Percentiles rank a stretch among this genome's conserved stretches.
Conservation (phyloP, 495 filamentous ascomycete species). For the Mytilinidion resinicola region DNA sequence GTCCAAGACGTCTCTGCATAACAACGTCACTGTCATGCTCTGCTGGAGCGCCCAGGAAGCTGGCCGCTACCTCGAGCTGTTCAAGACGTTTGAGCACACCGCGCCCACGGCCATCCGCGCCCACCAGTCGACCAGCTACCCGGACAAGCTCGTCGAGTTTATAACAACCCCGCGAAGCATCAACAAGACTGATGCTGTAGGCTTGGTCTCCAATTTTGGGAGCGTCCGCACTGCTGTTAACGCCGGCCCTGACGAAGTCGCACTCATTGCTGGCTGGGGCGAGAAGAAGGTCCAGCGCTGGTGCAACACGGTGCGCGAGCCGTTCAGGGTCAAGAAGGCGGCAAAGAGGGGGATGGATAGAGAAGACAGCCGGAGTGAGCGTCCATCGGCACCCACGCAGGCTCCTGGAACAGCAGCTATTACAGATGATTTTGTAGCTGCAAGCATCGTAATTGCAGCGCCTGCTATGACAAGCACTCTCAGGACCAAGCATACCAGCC, state of each 20-base stretch:
- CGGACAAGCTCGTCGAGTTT: constrained; percentile 88
- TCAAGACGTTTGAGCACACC: constrained; percentile 86
- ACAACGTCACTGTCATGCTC: constrained; percentile 83
- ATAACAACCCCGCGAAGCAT: constrained; percentile 82
- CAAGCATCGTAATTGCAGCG: constrained; percentile 24
- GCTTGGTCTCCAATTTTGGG: constrained; percentile 81
- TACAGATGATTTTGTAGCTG: constrained; percentile 6
- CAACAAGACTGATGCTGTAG: constrained; percentile 90
- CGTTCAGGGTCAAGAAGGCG: constrained; percentile 67
- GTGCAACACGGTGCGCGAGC: constrained; percentile 73
- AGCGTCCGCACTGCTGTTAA: constrained; percentile 80
- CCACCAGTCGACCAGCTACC: constrained; percentile 72
- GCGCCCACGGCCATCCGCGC: constrained; percentile 73
- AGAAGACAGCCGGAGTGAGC: constrained; percentile 25
- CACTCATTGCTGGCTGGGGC: constrained; percentile 81
- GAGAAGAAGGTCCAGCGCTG: constrained; percentile 88
- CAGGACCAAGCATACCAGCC: no score
- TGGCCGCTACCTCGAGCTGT: constrained; percentile 85
- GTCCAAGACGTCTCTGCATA: constrained; percentile 82
- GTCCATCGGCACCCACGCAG: constrained; percentile 13
- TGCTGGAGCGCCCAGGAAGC: constrained; percentile 93
- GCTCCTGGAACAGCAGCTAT: constrained; percentile 16
- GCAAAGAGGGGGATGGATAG: constrained; percentile 46
- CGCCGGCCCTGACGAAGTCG: constrained; percentile 76
- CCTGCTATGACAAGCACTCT: not conserved